These are phyloP conservation scores for Picochlorum sp. DNA, from an alignment of 139 green algal species.

Conservation along the genomic window DNA sequence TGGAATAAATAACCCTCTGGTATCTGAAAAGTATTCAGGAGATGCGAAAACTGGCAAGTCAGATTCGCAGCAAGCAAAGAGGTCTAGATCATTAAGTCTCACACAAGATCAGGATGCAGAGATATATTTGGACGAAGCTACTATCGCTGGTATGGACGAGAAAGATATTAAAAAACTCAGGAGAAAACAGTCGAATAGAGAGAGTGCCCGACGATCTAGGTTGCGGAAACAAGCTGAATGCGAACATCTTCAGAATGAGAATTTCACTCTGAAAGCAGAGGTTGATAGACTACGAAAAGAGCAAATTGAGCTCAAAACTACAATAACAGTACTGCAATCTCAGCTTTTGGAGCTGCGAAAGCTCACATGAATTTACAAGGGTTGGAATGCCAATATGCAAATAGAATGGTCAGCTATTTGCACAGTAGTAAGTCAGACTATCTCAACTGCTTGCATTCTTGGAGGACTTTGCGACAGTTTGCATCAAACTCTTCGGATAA, in stretches of 20 bases:
- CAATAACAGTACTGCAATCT: constrained; percentile 25
- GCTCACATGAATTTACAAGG: not conserved
- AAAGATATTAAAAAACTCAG: constrained; percentile 68
- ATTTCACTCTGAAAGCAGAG: constrained; percentile 33
- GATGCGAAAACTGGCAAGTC: not conserved
- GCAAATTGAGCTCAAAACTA: constrained; percentile 17
- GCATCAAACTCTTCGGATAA: too few relatives aligned
- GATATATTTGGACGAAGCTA: not conserved
- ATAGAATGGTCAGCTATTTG: too few relatives aligned
- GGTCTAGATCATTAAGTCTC: not conserved
- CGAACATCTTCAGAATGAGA: constrained; percentile 45
- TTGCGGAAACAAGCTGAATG: constrained; percentile 81
- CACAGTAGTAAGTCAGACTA: too few relatives aligned
- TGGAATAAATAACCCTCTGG: too few relatives aligned
- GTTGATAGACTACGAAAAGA: constrained; percentile 18
- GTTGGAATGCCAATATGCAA: too few relatives aligned
- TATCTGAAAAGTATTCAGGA: too few relatives aligned
- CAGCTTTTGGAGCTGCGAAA: constrained; percentile 16
- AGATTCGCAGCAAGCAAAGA: not conserved
- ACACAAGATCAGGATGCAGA: not conserved
- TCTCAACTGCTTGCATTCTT: too few relatives aligned
- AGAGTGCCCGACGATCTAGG: constrained; percentile 69
- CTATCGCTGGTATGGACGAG: constrained; percentile 44
- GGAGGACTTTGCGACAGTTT: too few relatives aligned
- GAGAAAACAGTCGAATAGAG: constrained; percentile 85